A percentile compares a stretch with the other conserved stretches of the same genome.
phyloP scores from a whole-genome alignment of 495 filamentous ascomycete genomes.

The Penicillium angulare region DNA sequence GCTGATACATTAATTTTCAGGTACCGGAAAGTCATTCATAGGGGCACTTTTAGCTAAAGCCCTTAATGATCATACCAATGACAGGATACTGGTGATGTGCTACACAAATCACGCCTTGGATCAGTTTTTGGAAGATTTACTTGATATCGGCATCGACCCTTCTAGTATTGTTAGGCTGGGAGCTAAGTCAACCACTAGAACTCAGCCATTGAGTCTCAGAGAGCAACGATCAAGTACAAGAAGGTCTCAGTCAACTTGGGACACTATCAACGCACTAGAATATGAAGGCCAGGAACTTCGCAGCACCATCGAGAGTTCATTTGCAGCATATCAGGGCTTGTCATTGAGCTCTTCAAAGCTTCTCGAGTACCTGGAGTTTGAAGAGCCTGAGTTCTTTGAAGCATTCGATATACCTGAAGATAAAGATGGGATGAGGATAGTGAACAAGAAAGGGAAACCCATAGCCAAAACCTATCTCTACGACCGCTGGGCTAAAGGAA shows the following conservation, averaged over 20 bases:
- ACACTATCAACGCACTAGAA: conserved; percentile 39
- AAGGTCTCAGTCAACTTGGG: conserved; percentile 30
- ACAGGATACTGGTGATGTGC: conserved; percentile 60
- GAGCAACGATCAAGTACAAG: conserved; percentile 38
- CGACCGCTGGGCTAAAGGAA: conserved; percentile 53
- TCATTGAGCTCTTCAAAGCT: conserved; percentile 29
- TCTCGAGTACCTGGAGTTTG: conserved; percentile 65
- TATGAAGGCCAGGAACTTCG: conserved; percentile 16
- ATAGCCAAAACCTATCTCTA: conserved; percentile 54
- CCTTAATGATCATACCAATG: conserved; percentile 48
- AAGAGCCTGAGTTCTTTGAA: conserved; percentile 53
- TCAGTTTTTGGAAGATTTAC: conserved; percentile 2
- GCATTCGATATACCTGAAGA: conserved; percentile 52
- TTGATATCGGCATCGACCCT: conserved; percentile 2
- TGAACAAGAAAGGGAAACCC: conserved; percentile 46
- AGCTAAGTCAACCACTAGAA: conserved; percentile 55
- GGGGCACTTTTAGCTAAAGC: conserved; percentile 65
- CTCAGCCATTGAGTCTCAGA: conserved; percentile 43
- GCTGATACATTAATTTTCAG: conserved; percentile 34
- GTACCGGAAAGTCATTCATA: conserved; percentile 79
- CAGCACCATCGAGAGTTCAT: conserved; percentile 13
- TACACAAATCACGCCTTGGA: conserved; percentile 6
- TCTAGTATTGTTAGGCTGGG: conserved; percentile 66
- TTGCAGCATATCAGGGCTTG: conserved; percentile 23
- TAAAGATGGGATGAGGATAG: conserved; percentile 41